phyloP scores from a whole-genome alignment of 1,284 basidiomycete species.

The Apiotrichum domesticum region DNA sequence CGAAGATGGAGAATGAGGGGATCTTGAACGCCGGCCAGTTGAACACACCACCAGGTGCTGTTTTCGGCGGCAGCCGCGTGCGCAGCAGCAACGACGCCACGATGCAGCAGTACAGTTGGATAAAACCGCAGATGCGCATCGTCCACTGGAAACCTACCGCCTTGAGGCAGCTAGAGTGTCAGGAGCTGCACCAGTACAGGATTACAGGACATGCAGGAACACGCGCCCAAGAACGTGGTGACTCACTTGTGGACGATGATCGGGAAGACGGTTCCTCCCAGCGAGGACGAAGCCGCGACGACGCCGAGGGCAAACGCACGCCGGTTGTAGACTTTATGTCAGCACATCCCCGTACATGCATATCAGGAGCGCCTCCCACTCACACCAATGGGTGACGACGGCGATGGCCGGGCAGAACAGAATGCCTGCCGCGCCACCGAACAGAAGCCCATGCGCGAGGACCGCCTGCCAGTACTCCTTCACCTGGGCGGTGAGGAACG shows the following conservation, averaged over 20 bases:
- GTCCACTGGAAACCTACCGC: slow-evolving; percentile 22
- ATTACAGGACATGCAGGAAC: too few relatives aligned
- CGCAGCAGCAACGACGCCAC: slow-evolving; percentile 13
- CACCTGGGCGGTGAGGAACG: slow-evolving; percentile 54
- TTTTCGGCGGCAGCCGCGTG: slow-evolving; percentile 20
- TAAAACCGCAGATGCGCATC: slow-evolving; percentile 23
- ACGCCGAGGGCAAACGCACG: slow-evolving; percentile 25
- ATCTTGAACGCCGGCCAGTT: slow-evolving; percentile 16
- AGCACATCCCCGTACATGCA: neutral
- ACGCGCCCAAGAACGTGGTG: slow-evolving; percentile 20
- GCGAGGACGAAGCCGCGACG: slow-evolving; percentile 17
- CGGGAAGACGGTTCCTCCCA: slow-evolving; percentile 50
- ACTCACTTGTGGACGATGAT: slow-evolving; percentile 47
- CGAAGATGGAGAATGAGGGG: slow-evolving; percentile 9
- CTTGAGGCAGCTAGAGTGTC: slow-evolving; percentile 6
- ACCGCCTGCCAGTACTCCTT: slow-evolving; percentile 53
- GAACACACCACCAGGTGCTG: slow-evolving; percentile 18
- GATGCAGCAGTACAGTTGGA: slow-evolving; percentile 12
- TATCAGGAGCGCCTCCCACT: neutral
- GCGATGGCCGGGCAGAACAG: slow-evolving; percentile 52
- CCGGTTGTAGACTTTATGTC: slow-evolving; percentile 10
- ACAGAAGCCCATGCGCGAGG: slow-evolving; percentile 13
- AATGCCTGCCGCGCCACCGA: slow-evolving; percentile 34
- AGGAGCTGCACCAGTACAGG: slow-evolving; percentile 43
- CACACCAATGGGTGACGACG: slow-evolving; percentile 52